A percentile compares a stretch with the other conserved stretches of the same genome.
phyloP scores from a whole-genome alignment of 352 stramenopile genomes.

The Pythium phragmitis region DNA sequence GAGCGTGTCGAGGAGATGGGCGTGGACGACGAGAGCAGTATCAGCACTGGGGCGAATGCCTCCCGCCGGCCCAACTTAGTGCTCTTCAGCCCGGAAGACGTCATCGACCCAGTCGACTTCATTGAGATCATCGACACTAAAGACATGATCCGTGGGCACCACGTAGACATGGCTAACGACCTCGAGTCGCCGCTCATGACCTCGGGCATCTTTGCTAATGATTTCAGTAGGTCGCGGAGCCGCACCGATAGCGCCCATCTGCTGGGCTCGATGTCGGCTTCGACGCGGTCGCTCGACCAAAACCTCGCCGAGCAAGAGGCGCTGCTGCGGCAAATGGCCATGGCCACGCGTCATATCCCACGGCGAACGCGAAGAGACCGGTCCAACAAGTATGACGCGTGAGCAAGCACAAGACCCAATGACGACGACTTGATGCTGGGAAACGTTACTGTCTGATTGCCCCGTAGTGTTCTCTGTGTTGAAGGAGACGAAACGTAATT shows the following conservation, averaged over 20 bases:
- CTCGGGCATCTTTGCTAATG: too few species aligned
- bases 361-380: not conserved
- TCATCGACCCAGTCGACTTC: slow-evolving; percentile 29
- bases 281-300: slow-evolving; percentile 22
- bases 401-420: too few species aligned
- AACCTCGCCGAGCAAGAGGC: slow-evolving; percentile 27
- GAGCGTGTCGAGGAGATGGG: slow-evolving; percentile 26
- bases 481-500: too few species aligned
- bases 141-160: slow-evolving; percentile 38
- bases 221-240: not conserved
- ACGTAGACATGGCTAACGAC: not conserved
- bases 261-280: slow-evolving; percentile 1
- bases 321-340: slow-evolving; percentile 22
- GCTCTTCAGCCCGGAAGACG: slow-evolving; percentile 11
- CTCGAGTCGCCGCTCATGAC: slow-evolving; percentile 2
- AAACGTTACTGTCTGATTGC: too few species aligned
- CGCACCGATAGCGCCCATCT: slow-evolving; percentile 2
- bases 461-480: too few species aligned
- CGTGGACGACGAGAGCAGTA: slow-evolving; percentile 3
- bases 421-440: too few species aligned
- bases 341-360: slow-evolving; percentile 8
- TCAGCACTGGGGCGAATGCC: not conserved
- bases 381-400: not conserved
- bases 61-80: slow-evolving; percentile 6
- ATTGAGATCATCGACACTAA: slow-evolving; percentile 48